Base-by-base conservation (phyloP, 495 filamentous ascomycete species). In the Talaromyces borbonicus region DNA sequence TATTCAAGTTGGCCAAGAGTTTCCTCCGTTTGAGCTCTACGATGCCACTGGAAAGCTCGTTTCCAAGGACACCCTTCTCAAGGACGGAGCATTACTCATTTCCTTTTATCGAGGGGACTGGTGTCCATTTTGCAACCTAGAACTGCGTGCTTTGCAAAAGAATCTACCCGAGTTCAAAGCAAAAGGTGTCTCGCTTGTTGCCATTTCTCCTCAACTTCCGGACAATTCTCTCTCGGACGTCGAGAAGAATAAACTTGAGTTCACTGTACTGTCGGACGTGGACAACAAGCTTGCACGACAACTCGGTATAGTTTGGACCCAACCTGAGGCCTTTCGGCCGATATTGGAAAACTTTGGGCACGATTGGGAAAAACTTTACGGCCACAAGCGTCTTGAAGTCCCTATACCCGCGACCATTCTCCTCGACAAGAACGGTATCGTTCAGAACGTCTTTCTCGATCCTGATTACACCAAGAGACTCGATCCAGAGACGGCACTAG, bases 101-200 rank as follows among this genome's bases (percentile, higher is more conserved):
- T 58, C 61, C 19, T 67, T 68, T 54, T 70, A 68, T 53, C 62
- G 67, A 24, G 67, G 65, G 2, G 55, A 57, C 41, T 70, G 65
- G 67, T 70, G 67, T 47, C 65, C 65, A 1, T 68, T 59, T 56
- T 70, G 67, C 50, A 66, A 67, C 51, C 38, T 68, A 24, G 56
- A 48, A 1, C 40, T 70, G 1, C 42, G 40, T 6, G 27, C 51
- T 8, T 46, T 67, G 1, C 62, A 70, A 32, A 51, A 46, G 30
- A 49, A 54, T 25, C 50, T 67, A 14, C 36, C 47, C 12, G 51
- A 57, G 4, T 58, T 70, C 36, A 37, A 55, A 26, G 50, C 56
- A 20, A 64, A 60, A 27, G 60, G 60, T 25, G 65, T 67, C 8
- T 57, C 61, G 1, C 51, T 70, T 7, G 63, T 67, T 1, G 65